These are phyloP conservation scores for Fusarium longipes DNA, from an alignment of 2,329 filamentous ascomycete species.

Conservation along the genomic window DNA sequence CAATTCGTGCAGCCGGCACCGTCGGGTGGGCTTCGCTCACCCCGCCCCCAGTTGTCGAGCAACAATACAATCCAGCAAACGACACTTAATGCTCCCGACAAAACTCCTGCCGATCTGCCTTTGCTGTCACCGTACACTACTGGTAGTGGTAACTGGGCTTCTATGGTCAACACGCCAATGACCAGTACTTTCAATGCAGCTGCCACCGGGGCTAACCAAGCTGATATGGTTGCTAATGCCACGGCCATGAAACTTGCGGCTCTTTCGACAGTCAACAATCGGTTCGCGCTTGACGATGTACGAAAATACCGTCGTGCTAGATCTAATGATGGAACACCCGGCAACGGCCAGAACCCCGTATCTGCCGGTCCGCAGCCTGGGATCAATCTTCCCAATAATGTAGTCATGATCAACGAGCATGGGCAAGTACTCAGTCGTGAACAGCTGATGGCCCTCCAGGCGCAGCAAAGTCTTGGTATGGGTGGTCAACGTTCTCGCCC, in stretches of 20 bases:
- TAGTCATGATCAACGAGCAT: slow-evolving; percentile 94
- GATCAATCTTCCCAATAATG: slow-evolving; percentile 75
- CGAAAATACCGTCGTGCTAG: slow-evolving; percentile 93
- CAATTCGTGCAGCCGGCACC: slow-evolving; percentile 89
- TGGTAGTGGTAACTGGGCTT: slow-evolving; percentile 94
- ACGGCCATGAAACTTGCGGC: slow-evolving; percentile 99
- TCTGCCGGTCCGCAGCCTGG: slow-evolving; percentile 71
- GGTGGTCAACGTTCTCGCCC: slow-evolving; percentile 83
- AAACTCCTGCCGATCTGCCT: slow-evolving; percentile 76
- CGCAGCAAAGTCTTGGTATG: slow-evolving; percentile 70
- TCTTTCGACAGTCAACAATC: slow-evolving; percentile 96
- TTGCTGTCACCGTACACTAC: slow-evolving; percentile 85
- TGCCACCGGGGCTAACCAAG: slow-evolving; percentile 72
- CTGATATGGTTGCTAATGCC: slow-evolving; percentile 98
- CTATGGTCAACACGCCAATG: slow-evolving; percentile 98
- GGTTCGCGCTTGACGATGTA: slow-evolving; percentile 95
- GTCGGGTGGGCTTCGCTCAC: slow-evolving; percentile 80
- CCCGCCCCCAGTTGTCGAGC: slow-evolving; percentile 75
- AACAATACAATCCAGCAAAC: slow-evolving; percentile 84
- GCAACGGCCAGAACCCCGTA: slow-evolving; percentile 69
- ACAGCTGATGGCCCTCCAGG: slow-evolving; percentile 84
- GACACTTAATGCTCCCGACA: slow-evolving; percentile 77
- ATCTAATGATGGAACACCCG: slow-evolving; percentile 80
- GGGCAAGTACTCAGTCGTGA: slow-evolving; percentile 88
- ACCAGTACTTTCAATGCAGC: slow-evolving; percentile 79